Percentiles rank a stretch among this genome's conserved stretches.
Conservation (phyloP, 2,329 filamentous ascomycete genomes). For the Cladophialophora bantiana region DNA sequence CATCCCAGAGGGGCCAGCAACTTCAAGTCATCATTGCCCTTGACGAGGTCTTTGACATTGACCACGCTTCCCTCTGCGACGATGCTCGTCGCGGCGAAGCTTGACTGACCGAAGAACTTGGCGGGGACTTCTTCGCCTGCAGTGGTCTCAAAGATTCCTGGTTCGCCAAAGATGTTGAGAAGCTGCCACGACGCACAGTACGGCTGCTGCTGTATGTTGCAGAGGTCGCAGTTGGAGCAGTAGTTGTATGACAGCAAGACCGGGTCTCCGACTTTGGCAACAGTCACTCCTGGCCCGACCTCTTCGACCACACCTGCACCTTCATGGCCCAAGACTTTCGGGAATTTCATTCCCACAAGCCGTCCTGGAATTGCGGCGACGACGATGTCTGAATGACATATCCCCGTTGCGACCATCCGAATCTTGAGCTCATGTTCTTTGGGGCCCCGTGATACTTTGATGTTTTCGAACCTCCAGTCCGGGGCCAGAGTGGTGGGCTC, state of each 20-base stretch:
- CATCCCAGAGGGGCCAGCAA: slow-evolving; percentile 45
- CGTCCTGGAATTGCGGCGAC: slow-evolving; percentile 50
- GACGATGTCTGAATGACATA: slow-evolving; percentile 63
- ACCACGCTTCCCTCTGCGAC: slow-evolving; percentile 44
- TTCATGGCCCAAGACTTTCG: slow-evolving; percentile 62
- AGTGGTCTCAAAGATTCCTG: slow-evolving; percentile 24
- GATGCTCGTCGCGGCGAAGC: slow-evolving; percentile 45
- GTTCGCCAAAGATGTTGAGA: slow-evolving; percentile 51
- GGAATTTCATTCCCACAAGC: slow-evolving; percentile 51
- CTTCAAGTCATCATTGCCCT: slow-evolving; percentile 37
- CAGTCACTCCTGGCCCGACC: slow-evolving; percentile 51
- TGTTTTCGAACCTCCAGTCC: slow-evolving; percentile 27
- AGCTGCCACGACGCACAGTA: slow-evolving; percentile 59
- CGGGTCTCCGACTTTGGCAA: slow-evolving; percentile 54
- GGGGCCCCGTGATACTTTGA: slow-evolving; percentile 18
- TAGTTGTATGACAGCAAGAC: slow-evolving; percentile 59
- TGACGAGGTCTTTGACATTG: slow-evolving; percentile 34
- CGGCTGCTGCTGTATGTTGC: slow-evolving; percentile 54
- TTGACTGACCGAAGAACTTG: slow-evolving; percentile 50
- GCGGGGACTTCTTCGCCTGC: slow-evolving; percentile 44
- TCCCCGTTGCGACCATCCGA: slow-evolving; percentile 61
- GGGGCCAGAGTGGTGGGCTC: slow-evolving; percentile 10
- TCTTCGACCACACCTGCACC: slow-evolving; percentile 60
- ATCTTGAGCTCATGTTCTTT: slow-evolving; percentile 57
- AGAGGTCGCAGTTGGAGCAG: slow-evolving; percentile 57